These are phyloP conservation scores for Volvox reticuliferus DNA, from an alignment of 139 green algal species.

Conservation along the genomic window DNA sequence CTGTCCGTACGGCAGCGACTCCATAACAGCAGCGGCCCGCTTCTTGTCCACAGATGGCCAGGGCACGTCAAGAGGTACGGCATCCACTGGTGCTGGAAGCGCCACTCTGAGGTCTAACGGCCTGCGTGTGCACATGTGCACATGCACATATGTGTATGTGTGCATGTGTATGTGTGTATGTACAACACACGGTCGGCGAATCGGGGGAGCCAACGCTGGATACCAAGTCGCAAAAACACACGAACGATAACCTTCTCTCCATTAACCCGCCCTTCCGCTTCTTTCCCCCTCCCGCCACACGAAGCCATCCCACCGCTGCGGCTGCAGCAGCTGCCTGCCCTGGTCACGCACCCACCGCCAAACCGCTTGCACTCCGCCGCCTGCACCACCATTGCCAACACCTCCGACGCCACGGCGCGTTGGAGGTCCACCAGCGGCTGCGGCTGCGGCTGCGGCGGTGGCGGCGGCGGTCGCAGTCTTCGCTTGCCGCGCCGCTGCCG, in stretches of 20 bases:
- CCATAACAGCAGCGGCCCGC: too few relatives aligned
- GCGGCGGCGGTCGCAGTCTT: neutral
- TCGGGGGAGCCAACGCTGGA: too few relatives aligned
- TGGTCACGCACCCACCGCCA: neutral
- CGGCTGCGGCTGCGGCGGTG: neutral
- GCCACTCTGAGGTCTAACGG: slow-evolving; percentile 51
- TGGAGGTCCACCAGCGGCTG: neutral
- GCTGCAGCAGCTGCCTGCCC: too few relatives aligned
- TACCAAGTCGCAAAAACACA: too few relatives aligned
- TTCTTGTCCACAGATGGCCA: neutral
- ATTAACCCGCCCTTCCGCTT: neutral
- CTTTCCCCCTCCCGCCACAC: neutral
- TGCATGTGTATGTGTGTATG: too few relatives aligned
- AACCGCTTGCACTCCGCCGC: slow-evolving; percentile 4
- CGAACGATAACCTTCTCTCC: neutral
- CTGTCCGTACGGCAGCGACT: slow-evolving; percentile 18
- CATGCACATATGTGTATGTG: neutral
- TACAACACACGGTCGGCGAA: too few relatives aligned
- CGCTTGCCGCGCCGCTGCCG: slow-evolving; percentile 7
- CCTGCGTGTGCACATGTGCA: slow-evolving; percentile 15
- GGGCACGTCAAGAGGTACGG: slow-evolving; percentile 31
- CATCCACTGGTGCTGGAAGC: slow-evolving; percentile 10
- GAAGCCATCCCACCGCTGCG: too few relatives aligned
- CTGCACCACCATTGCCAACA: neutral
- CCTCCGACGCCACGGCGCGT: neutral